Evolutionary conservation across 2,329 filamentous ascomycete genomes (phyloP), one percentile per base, ranked within the genome.

Genomic region (Sporothrix variecibatus): DNA sequence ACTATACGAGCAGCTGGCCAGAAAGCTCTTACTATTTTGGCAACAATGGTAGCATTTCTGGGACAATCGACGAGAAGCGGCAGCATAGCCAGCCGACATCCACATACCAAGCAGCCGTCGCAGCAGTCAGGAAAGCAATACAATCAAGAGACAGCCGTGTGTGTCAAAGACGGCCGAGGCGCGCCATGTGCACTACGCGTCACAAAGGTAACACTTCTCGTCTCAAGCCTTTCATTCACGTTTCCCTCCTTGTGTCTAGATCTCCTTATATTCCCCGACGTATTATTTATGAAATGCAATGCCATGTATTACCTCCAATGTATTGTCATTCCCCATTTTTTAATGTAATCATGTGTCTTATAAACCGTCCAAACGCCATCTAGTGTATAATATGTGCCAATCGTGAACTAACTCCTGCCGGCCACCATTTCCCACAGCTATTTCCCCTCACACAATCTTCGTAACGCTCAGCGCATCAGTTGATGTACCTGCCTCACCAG

Each of bases 401-500:
- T 34, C 53, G 34, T 31, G 8, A 28, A 12, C 38, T 26, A 28
- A 23, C 3, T 17, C 53, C 23, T 8, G 23, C 9, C 7, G 6
- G 8, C n/a, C 28, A 8, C 12, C 17, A 3, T 31, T 15, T 28
- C 23, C 6, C 62, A 1, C 2, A 6, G 5, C 11, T 2, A 8
- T 8, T 7, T 43, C 20, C 20, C n/a, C 51, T 74, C 51, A 87
- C 72, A 85, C 77, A 72, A 89, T 85, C 78, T 84, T 88, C 20
- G 81, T 85, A 6, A 93, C 86, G 3, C 80, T 82, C 74, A 93
- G 78, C 31, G 65, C 26, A 15, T 68, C 65, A 17, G 26, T 51
- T 20, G 85, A 82, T 0, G 87, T 88, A 43, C 83, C 81, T 2
- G 83, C 80, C 0, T 78, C 80, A 1, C 83, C 85, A 1, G 86